Evolutionary conservation across 2,329 filamentous ascomycete species (phyloP).

Genomic region (Aspergillus versicolor): DNA sequence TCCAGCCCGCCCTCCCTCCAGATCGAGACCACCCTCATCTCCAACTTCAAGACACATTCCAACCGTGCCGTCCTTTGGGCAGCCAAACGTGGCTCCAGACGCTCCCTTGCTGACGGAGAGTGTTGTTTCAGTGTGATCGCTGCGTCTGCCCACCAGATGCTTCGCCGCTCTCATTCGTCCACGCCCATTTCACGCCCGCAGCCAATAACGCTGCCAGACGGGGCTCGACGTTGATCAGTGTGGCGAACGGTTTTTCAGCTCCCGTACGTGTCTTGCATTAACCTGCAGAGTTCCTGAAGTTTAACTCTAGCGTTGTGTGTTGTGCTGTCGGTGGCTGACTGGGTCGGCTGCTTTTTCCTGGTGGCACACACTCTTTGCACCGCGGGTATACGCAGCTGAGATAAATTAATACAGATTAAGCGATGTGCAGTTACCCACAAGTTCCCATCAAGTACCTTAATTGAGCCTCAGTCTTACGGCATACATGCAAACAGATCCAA

Average conservation of each 20-base stretch:
- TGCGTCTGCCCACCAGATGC: not conserved
- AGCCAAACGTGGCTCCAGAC: constrained; percentile 13
- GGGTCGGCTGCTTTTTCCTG: not conserved
- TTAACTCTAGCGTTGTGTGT: not conserved
- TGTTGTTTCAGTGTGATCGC: constrained; percentile 1
- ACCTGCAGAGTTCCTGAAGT: constrained; percentile 6
- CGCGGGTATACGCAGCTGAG: no score
- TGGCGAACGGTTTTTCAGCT: constrained; percentile 1
- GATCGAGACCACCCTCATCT: not conserved
- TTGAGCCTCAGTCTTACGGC: not conserved
- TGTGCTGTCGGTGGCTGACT: not conserved
- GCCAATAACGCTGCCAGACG: constrained; percentile 1
- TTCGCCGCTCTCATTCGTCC: constrained; percentile 7
- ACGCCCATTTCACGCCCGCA: not conserved
- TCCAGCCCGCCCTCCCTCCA: not conserved
- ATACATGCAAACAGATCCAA: not conserved
- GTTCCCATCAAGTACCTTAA: constrained; percentile 13
- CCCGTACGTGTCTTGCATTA: constrained; percentile 9
- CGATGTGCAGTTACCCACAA: not conserved
- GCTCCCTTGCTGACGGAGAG: constrained; percentile 1
- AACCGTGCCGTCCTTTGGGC: constrained; percentile 1
- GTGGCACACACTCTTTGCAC: not conserved
- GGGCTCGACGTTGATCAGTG: not conserved
- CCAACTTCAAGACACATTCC: not conserved
- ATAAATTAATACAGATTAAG: not conserved